Base-by-base conservation (phyloP, 768 basidiomycete genomes). In the Phylloporus sp. region DNA sequence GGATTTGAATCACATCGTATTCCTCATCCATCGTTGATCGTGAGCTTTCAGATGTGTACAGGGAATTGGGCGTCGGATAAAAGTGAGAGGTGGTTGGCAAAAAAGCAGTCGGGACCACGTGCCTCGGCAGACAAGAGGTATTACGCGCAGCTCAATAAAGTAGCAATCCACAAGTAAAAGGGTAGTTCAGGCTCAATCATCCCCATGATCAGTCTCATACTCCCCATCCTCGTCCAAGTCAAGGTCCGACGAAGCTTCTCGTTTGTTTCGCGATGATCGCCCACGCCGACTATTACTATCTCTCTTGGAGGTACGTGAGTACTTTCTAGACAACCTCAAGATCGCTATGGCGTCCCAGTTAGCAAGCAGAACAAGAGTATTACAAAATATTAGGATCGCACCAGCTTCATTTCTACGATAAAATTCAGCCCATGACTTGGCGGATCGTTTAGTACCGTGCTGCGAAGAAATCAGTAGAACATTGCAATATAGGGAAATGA, bases 21-120 rank as follows among this genome's bases (percentile, higher is more conserved):
- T 91, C 88, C 79, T 98, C 95, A 87, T 99, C 95, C 95, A 99
- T 97, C 71, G 64, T 76, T 59, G 52, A 58, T 60, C 49, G 49
- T 38, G 23, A 52, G 53, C 24, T 49, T 45, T 59, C 18, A 39
- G 47, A 56, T 46, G 58, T 43, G 47, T 45, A 28, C 49, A 57
- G 58, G 45, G 42, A 40, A 45, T 46, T 24, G 40, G n/a, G 44
- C 44, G 35, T 22, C 32, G 26, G 36, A 24, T 35, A 32, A 23
- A 41, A 47, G 46, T 52, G 45, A 20, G 15, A 54, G 53, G 43
- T 52, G 23, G 56, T 55, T 63, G 58, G 38, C 45, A 56, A 11
- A 29, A 11, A 6, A 54, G 56, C 46, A 49, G 48, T 63, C 66
- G 54, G n/a, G 31, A 15, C 49, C 66, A 67, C 66, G 68, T 67